Base-by-base conservation (phyloP, 352 stramenopile species). In the Pythium myriotylum region DNA sequence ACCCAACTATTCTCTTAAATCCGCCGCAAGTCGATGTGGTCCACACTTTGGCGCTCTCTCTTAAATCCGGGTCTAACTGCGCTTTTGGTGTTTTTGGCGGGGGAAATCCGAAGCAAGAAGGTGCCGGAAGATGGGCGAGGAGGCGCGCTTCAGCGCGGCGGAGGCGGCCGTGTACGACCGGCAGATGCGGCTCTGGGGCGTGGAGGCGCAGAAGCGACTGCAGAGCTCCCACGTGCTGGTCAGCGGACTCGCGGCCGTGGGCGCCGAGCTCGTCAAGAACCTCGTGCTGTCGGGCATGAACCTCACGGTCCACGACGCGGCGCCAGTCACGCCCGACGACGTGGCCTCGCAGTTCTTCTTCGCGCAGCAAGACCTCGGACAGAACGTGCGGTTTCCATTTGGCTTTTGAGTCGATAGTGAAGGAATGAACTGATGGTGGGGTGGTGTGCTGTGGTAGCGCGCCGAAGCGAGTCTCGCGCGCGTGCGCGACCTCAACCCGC, bases 131-230 rank as follows among this genome's bases (percentile, higher is more conserved):
- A 67, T 62, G 60, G 22, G 32, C 24, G 43, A 45, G 45, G 22
- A 24, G 20, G 29, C 55, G 72, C 86, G 65, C 20, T 86, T 96
- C 59, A 93, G 77, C 68, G 84, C 88, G 39, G 77, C 82, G 20
- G 91, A 97, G 76, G 87, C 89, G 23, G 96, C 97, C 51, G 83
- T 99, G 39, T 99, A 99, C 73, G 97, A 99, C 81, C 89, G 97
- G 20, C 97, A 99, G 79, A 99, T 99, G 79, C 94, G 97, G 19
- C 79, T 99, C n/a, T 99, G 97, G 97, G 97, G 97, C 29, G 88
- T 98, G 22, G 96, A 99, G 71, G 96, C 96, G 35, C 97, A 99
- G 84, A 88, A 91, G 60, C 80, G 92, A 0, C 86, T 98, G 50
- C 91, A 96, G 70, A 89, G 71, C 66, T 88, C 92, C 20, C 81